phyloP scores from a whole-genome alignment of 2,329 filamentous ascomycete species.

The Aureobasidium sp. region DNA sequence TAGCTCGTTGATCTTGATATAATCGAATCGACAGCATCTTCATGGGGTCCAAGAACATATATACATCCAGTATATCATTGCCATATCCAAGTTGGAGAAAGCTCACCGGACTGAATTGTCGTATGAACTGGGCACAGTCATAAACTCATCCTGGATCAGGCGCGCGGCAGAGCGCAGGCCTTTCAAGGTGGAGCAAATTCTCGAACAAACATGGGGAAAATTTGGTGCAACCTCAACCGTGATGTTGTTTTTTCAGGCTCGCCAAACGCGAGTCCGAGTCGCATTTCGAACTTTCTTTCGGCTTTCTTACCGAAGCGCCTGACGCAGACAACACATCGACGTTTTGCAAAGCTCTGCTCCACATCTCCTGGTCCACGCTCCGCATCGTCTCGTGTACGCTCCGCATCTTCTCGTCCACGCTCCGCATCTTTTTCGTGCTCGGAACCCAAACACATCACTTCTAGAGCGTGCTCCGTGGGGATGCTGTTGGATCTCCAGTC shows the following conservation, averaged over 20 bases:
- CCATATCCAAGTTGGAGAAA: neutral
- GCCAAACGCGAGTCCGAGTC: neutral
- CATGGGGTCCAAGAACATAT: no score
- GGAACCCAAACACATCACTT: constrained; percentile 5
- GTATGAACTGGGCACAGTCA: neutral
- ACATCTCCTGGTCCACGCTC: neutral
- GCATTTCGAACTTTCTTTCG: neutral
- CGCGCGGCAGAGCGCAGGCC: neutral
- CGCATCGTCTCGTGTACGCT: no score
- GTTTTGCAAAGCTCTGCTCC: neutral
- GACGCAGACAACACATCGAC: neutral
- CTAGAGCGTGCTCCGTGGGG: constrained; percentile 3
- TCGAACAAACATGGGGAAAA: neutral
- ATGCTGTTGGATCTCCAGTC: constrained; percentile 7
- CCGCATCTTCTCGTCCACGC: neutral
- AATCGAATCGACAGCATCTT: neutral
- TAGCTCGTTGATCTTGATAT: neutral
- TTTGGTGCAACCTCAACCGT: neutral
- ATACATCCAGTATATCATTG: neutral
- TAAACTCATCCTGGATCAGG: neutral
- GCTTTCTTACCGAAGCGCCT: neutral
- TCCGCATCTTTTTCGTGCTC: constrained; percentile 9
- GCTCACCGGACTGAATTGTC: neutral
- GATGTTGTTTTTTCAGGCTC: neutral
- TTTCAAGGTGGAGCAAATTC: neutral